Conservation (phyloP, 2,329 filamentous ascomycete species). For the Zymoseptoria crescenta region DNA sequence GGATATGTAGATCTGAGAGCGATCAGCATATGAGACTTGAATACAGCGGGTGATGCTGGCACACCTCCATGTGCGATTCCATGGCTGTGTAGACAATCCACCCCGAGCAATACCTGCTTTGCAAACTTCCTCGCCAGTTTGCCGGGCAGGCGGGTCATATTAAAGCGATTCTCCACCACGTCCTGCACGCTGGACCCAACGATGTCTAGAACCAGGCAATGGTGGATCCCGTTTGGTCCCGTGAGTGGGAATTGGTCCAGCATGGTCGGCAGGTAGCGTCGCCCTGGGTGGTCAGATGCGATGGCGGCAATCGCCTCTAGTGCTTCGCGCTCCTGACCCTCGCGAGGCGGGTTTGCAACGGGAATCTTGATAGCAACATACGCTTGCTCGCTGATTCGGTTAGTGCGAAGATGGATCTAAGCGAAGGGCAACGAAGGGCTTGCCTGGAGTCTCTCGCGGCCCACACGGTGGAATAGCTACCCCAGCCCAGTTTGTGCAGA, state of each 20-base stretch:
- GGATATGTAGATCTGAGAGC: not conserved
- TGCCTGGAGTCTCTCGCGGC: not conserved
- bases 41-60: not conserved
- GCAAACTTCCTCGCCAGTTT: not conserved
- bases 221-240: conserved; percentile 6
- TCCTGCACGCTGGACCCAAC: not conserved
- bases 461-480: conserved; percentile 7
- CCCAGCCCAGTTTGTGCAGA: conserved; percentile 6
- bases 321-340: conserved; percentile 27
- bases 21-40: not conserved
- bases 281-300: conserved; percentile 23
- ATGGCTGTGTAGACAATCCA: conserved; percentile 2
- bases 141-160: not conserved
- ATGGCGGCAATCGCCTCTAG: conserved; percentile 24
- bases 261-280: conserved; percentile 24
- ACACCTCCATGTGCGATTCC: conserved; percentile 2
- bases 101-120: conserved; percentile 1
- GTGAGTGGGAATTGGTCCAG: conserved; percentile 1
- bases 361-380: conserved; percentile 15
- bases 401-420: conserved; percentile 25
- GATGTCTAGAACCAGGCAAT: conserved; percentile 1
- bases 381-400: conserved; percentile 24
- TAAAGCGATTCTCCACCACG: not conserved
- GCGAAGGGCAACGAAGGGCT: not conserved
- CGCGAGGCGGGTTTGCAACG: conserved; percentile 21